Evolutionary conservation across 257 asterid genomes (phyloP).

Genomic region (Lycium barbarum): DNA sequence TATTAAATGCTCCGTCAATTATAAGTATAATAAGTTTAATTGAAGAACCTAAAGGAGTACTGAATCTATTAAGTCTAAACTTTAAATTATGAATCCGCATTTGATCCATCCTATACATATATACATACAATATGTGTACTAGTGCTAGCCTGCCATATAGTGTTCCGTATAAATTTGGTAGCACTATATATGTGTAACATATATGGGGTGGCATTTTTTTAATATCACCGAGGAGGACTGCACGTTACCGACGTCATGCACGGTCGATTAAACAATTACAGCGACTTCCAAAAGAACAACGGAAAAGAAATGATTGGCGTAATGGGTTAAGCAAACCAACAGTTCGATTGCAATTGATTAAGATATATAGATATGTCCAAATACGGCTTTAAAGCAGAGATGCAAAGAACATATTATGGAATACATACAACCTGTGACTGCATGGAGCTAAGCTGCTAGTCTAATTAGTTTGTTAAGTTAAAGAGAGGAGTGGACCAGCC

Average conservation of each 20-base stretch:
- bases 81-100: neutral
- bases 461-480: neutral
- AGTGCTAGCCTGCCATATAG: neutral
- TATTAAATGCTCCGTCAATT: no score
- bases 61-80: neutral
- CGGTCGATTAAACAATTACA: neutral
- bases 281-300: neutral
- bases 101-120: neutral
- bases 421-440: constrained; percentile 38
- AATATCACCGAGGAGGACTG: neutral
- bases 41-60: neutral
- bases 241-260: neutral
- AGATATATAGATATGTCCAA: constrained; percentile 30
- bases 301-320: neutral
- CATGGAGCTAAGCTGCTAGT: constrained; percentile 29
- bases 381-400: neutral
- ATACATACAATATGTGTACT: neutral
- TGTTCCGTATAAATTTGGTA: neutral
- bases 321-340: constrained; percentile 1
- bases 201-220: neutral
- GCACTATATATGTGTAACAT: neutral
- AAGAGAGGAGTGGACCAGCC: constrained; percentile 24
- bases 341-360: neutral
- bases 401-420: neutral
- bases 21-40: neutral